Base-by-base conservation (phyloP, 345 rosid genomes). In the Carallia brachiata region DNA sequence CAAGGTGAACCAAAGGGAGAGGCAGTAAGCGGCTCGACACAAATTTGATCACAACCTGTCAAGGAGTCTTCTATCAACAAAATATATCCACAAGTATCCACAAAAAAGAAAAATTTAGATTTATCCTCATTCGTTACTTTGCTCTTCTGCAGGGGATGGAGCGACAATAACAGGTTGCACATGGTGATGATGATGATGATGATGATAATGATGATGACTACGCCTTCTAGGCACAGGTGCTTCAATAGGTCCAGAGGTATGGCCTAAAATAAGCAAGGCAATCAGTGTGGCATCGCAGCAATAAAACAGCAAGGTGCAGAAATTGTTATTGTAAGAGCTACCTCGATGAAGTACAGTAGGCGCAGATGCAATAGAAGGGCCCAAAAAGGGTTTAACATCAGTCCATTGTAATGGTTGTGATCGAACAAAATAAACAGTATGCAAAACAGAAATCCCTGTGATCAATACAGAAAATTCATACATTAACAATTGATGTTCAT, bases 1-100 rank as follows among this genome's bases (percentile, higher is more conserved):
- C 99, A 96, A 62, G 99, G 96, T 73, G 97, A 90, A 73, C 97
- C 98, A 71, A 71, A 96, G 63, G 97, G 96, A 71, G 94, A 61
- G 69, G 96, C 76, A 64, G 98, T 92, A 74, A 92, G 90, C 66
- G 99, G 99, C 70, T 92, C 98, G 66, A 66, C 84, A 52, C 99
- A 96, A 52, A 83, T 75, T 81, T 92, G 97, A 75, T 87, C 96
- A 73, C 99, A 96, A 66, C 91, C 99, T 96, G 88, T 79, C 60
- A 80, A 66, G 72, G 50, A 61, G 61, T 72, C 55, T 53, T 55
- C 63, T 10, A 69, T 77, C 66, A 81, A 67, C 63, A 80, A 64
- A 44, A 68, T 9, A 64, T 66, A 61, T 17, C 27, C 30, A 62
- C 31, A 70, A 61, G 36, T 27, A 66, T 32, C 17, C 61, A 18